Evolutionary conservation across 1,284 basidiomycete species (phyloP).

Genomic region (Tilletia walkeri): DNA sequence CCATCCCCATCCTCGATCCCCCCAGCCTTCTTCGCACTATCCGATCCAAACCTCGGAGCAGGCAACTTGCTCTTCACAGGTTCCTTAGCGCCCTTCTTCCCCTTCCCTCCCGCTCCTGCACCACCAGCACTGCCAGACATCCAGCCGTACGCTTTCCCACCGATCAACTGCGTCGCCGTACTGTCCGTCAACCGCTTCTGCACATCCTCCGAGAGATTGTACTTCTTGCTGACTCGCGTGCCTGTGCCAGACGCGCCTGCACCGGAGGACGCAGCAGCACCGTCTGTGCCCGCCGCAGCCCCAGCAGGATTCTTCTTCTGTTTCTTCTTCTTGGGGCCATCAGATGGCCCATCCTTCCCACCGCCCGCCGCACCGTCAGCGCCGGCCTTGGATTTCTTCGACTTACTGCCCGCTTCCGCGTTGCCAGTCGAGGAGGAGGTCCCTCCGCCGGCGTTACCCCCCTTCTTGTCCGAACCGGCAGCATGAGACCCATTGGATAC

Average conservation of each 20-base stretch:
- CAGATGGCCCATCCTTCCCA: background rate
- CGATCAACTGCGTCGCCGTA: constrained; percentile 48
- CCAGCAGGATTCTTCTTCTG: constrained; percentile 9
- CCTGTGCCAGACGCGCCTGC: background rate
- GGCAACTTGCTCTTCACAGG: constrained; percentile 39
- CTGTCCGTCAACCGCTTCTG: constrained; percentile 50
- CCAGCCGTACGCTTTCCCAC: constrained; percentile 23
- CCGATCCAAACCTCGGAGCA: constrained; percentile 34
- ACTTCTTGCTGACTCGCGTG: background rate
- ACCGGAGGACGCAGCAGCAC: background rate
- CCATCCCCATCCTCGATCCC: constrained; percentile 22
- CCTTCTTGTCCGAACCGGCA: background rate
- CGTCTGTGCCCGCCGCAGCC: background rate
- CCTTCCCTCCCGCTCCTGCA: constrained; percentile 15
- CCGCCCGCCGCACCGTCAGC: background rate
- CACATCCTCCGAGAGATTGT: constrained; percentile 53
- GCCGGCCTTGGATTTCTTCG: constrained; percentile 20
- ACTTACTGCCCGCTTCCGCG: constrained; percentile 30
- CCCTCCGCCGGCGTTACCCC: constrained; percentile 28
- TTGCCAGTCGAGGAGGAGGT: background rate
- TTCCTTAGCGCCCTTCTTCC: constrained; percentile 20
- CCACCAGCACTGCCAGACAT: constrained; percentile 23
- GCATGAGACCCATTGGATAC: constrained; percentile 21
- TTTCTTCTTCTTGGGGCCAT: constrained; percentile 15
- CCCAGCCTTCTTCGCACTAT: constrained; percentile 29